phyloP scores from a whole-genome alignment of 768 basidiomycete genomes.

The Postia placenta region DNA sequence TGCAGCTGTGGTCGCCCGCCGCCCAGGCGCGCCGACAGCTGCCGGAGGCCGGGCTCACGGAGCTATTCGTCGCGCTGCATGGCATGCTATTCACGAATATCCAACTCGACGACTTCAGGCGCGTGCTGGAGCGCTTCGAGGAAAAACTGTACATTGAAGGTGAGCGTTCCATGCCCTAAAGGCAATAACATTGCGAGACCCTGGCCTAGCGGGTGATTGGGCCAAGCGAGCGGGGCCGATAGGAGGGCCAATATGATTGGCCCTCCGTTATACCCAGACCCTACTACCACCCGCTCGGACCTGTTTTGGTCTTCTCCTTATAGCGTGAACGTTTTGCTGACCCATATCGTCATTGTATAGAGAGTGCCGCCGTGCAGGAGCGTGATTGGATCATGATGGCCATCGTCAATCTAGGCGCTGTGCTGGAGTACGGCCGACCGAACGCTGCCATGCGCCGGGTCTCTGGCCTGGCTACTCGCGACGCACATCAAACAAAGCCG shows the following conservation, averaged over 20 bases:
- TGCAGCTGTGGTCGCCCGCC: constrained; percentile 79
- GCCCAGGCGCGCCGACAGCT: constrained; percentile 67
- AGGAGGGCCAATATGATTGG: too few species aligned
- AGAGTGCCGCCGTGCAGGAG: constrained; percentile 53
- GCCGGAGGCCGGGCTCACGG: constrained; percentile 67
- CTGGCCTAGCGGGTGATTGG: too few species aligned
- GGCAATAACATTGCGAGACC: too few species aligned
- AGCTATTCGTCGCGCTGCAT: constrained; percentile 88
- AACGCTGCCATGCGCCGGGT: constrained; percentile 63
- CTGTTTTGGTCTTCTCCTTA: not conserved
- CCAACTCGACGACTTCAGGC: constrained; percentile 85
- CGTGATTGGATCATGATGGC: constrained; percentile 98
- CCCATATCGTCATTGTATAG: constrained; percentile 6
- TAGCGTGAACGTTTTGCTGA: not conserved
- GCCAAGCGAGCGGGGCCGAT: too few species aligned
- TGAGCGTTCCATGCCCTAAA: constrained; percentile 4
- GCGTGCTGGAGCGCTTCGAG: constrained; percentile 76
- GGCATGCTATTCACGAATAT: constrained; percentile 98
- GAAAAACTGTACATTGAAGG: constrained; percentile 79
- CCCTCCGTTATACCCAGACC: too few species aligned
- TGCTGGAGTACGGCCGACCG: constrained; percentile 85
- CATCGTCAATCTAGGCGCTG: constrained; percentile 68
- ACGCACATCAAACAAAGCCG: constrained; percentile 27
- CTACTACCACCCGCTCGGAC: too few species aligned
- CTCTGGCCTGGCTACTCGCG: constrained; percentile 38